phyloP scores from a whole-genome alignment of 2,329 filamentous ascomycete species.

The Beauveria scarabaeidicola region DNA sequence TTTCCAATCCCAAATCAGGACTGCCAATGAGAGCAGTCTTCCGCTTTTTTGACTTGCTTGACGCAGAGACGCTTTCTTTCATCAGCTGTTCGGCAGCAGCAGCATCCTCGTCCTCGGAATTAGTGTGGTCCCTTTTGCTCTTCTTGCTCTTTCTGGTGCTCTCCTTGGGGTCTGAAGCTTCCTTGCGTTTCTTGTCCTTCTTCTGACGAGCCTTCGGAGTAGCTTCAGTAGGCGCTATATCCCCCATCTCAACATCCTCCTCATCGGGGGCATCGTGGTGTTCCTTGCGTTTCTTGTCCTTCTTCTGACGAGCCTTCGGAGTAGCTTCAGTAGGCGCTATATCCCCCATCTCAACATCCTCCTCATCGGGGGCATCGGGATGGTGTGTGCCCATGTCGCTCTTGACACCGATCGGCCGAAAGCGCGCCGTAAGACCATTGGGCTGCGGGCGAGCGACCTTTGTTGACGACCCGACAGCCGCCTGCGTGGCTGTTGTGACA shows the following conservation, averaged over 20 bases:
- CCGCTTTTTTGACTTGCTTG: conserved; percentile 35
- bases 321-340: conserved; percentile 22
- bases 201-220: conserved; percentile 18
- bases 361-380: conserved; percentile 28
- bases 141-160: conserved; percentile 15
- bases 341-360: conserved; percentile 37
- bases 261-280: no score
- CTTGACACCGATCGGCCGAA: conserved; percentile 53
- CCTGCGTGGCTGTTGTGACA: conserved; percentile 21
- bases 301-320: conserved; percentile 20
- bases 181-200: conserved; percentile 27
- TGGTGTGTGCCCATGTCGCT: conserved; percentile 30
- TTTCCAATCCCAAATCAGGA: conserved; percentile 27
- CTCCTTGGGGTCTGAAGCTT: conserved; percentile 11
- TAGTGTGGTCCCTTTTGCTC: conserved; percentile 27
- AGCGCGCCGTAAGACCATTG: conserved; percentile 57
- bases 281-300: conserved; percentile 25
- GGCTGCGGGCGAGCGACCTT: conserved; percentile 56
- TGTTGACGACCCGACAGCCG: conserved; percentile 36
- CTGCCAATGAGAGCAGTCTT: conserved; percentile 25
- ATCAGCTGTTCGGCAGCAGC: conserved; percentile 27
- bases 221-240: conserved; percentile 24
- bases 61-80: conserved; percentile 25
- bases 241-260: conserved; percentile 37
- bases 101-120: conserved; percentile 30